These are phyloP conservation scores for Eucalyptus coolabah DNA, from an alignment of 345 rosid species.

Conservation along the genomic window DNA sequence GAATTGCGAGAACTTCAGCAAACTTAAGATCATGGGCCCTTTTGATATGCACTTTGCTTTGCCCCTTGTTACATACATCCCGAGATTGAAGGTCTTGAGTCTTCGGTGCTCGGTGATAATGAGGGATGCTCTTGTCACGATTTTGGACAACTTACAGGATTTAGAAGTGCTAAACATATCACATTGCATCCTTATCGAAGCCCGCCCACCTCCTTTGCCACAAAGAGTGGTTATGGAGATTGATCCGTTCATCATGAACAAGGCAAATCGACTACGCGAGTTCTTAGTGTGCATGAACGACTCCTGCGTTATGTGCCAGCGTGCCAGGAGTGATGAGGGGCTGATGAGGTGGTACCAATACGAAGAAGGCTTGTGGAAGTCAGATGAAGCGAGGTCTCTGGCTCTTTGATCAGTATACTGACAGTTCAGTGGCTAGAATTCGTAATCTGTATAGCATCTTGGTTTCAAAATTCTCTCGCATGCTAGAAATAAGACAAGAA, in stretches of 20 bases:
- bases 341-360: slow-evolving; percentile 82
- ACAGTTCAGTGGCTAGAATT: neutral
- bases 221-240: slow-evolving; percentile 32
- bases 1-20: slow-evolving; percentile 48
- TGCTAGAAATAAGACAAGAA: neutral
- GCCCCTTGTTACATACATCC: slow-evolving; percentile 24
- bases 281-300: slow-evolving; percentile 56
- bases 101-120: slow-evolving; percentile 51
- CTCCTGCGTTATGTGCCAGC: slow-evolving; percentile 59
- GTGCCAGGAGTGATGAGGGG: slow-evolving; percentile 63
- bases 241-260: slow-evolving; percentile 31
- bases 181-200: slow-evolving; percentile 58
- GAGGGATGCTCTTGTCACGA: slow-evolving; percentile 43
- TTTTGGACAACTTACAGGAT: slow-evolving; percentile 40
- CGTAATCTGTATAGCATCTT: neutral
- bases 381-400: slow-evolving; percentile 55
- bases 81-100: slow-evolving; percentile 48
- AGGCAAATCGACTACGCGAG: slow-evolving; percentile 36
- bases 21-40: slow-evolving; percentile 82
- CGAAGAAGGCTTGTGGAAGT: slow-evolving; percentile 76
- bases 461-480: neutral
- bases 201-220: slow-evolving; percentile 13
- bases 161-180: slow-evolving; percentile 80
- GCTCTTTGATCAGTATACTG: slow-evolving; percentile 12
- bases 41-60: slow-evolving; percentile 41